Evolutionary conservation across 257 asterid genomes (phyloP).

Genomic region (Knoxia roxburghii): DNA sequence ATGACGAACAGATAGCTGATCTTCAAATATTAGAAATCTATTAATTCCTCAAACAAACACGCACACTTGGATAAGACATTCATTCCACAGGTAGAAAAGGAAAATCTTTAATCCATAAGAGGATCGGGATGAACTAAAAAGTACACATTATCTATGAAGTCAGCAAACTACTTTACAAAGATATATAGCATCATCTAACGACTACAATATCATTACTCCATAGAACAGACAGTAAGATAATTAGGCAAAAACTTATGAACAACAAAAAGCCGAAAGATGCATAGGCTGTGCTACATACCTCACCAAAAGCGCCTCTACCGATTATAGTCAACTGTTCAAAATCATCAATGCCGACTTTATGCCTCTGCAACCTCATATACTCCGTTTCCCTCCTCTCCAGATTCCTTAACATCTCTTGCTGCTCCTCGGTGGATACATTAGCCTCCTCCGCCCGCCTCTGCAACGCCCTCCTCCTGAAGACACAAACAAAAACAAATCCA

Average conservation of each 20-base stretch:
- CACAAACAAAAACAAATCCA: background rate
- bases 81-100: background rate
- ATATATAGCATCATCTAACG: background rate
- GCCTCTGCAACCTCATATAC: conserved; percentile 97
- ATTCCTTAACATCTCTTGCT: conserved; percentile 81
- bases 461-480: conserved; percentile 75
- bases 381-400: conserved; percentile 91
- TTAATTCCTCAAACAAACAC: background rate
- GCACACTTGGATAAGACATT: background rate
- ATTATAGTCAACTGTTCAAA: conserved; percentile 83
- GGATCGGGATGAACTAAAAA: background rate
- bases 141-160: no score
- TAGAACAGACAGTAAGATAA: background rate
- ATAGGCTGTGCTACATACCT: no score
- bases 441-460: conserved; percentile 87
- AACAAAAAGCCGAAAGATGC: no score
- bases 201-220: background rate
- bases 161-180: no score
- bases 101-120: background rate
- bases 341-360: conserved; percentile 95
- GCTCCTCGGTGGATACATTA: conserved; percentile 76
- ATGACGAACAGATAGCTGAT: no score
- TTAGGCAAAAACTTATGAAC: background rate
- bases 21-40: background rate
- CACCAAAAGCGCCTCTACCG: conserved; percentile 95